These are phyloP conservation scores for Closterium sp. DNA, from an alignment of 139 green algal species.

Conservation along the genomic window DNA sequence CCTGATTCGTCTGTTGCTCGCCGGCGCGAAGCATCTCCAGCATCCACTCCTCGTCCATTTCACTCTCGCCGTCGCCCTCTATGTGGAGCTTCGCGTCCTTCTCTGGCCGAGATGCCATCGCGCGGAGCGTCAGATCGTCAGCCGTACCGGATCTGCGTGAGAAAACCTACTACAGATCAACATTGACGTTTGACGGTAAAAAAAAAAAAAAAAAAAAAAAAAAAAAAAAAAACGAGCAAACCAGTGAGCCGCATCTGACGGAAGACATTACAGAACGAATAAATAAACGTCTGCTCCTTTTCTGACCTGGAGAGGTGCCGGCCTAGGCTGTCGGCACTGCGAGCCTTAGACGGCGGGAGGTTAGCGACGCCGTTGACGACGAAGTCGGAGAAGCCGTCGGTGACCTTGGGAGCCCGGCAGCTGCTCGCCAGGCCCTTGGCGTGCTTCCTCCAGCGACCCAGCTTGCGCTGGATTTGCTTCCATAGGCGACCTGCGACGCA, in stretches of 20 bases:
- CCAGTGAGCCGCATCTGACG: no score
- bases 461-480: not conserved
- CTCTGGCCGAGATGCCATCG: not conserved
- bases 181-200: not conserved
- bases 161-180: not conserved
- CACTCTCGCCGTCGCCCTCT: not conserved
- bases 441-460: not conserved
- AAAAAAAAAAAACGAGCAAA: no score
- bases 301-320: not conserved
- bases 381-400: not conserved
- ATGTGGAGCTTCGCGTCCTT: not conserved
- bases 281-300: no score
- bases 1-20: not conserved
- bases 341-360: not conserved
- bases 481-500: not conserved
- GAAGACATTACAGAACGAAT: no score
- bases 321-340: not conserved
- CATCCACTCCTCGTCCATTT: not conserved
- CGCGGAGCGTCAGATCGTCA: not conserved
- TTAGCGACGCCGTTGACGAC: not conserved
- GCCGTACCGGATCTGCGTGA: not conserved
- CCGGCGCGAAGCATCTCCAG: not conserved
- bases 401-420: not conserved
- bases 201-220: not conserved
- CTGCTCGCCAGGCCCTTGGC: not conserved